Base-by-base conservation (phyloP, 805 yeast genomes). In the Saccharomycopsis fermentans region DNA sequence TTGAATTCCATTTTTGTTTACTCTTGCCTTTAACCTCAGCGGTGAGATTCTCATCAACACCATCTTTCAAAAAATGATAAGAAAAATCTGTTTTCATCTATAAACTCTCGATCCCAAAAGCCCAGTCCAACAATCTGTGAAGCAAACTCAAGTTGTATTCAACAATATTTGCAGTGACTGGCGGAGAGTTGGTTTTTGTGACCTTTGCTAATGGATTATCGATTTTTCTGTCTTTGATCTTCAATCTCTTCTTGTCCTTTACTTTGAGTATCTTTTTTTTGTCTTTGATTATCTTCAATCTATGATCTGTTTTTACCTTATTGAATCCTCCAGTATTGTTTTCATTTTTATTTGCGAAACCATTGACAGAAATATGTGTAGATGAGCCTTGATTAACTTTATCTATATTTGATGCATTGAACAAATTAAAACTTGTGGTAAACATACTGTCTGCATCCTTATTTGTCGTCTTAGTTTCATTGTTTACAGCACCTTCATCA, bases 111-210 rank as follows among this genome's bases (percentile, higher is more conserved):
- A 58, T 47, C 3, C 63, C 63, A 52, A 61, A 61, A 4, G 60
- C 62, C 62, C 62, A 61, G 19, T 61, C 63, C 12, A 61, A 37
- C 59, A 32, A 51, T 59, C 24, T 27, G 19, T 34, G 56, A 6
- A 54, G 37, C 51, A 34, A 39, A 16, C 24, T 56, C 43, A 34
- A 43, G 26, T 43, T 43, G 26, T 43, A 43, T 11, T 43, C 50
- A 11, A 21, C 2, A 37, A 9, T 21, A 8, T 43, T 43, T 9
- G 16, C 26, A 21, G 50, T 16, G 2, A 32, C 35, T 9, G 35
- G 35, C 3, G 50, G 14, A 43, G 27, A 21, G 24, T 24, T 43
- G 29, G 58, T 56, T 9, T 16, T 43, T 2, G 21, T 32, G 11
- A n/a, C 50, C 9, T 17, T 24, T 24, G 34, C 40, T 17, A 56